Percentiles rank a stretch among this genome's conserved stretches.
Evolutionary conservation across 2,329 filamentous ascomycete species (phyloP).

Genomic region (Colletotrichum camelliae): DNA sequence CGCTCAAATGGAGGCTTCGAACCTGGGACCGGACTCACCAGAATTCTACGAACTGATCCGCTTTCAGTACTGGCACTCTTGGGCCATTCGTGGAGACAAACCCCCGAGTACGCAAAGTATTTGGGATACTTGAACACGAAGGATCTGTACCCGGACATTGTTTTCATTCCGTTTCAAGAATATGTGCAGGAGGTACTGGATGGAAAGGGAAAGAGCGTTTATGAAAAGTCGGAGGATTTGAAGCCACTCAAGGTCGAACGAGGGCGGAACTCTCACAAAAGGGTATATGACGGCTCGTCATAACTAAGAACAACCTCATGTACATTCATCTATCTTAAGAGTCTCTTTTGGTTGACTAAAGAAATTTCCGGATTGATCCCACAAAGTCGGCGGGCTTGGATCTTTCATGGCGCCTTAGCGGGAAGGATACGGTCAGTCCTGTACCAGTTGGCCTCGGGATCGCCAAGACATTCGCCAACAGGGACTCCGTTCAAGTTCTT

Average conservation of each 20-base stretch:
- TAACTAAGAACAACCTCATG: not conserved
- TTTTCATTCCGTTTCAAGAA: not conserved
- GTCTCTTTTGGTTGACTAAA: not conserved
- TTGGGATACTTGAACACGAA: not conserved
- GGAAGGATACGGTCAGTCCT: not conserved
- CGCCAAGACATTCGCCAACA: slow-evolving; percentile 50
- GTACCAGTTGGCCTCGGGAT: slow-evolving; percentile 51
- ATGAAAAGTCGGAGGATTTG: not conserved
- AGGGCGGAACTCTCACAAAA: not conserved
- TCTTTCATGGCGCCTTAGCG: not conserved
- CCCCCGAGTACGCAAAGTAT: not conserved
- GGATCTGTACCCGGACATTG: not conserved
- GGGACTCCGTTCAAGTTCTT: slow-evolving; percentile 40
- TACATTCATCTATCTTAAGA: not conserved
- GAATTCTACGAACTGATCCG: not conserved
- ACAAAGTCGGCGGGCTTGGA: not conserved
- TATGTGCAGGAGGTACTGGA: not conserved
- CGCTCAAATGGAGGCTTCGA: not conserved
- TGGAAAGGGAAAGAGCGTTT: not conserved
- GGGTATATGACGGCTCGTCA: not conserved
- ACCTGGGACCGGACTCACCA: not conserved
- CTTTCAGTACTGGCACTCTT: not conserved
- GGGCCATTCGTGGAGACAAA: not conserved
- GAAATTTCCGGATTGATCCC: not conserved
- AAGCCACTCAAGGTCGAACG: not conserved